These are phyloP conservation scores for Myrica gale DNA, from an alignment of 306 rosid species.

Conservation along the genomic window DNA sequence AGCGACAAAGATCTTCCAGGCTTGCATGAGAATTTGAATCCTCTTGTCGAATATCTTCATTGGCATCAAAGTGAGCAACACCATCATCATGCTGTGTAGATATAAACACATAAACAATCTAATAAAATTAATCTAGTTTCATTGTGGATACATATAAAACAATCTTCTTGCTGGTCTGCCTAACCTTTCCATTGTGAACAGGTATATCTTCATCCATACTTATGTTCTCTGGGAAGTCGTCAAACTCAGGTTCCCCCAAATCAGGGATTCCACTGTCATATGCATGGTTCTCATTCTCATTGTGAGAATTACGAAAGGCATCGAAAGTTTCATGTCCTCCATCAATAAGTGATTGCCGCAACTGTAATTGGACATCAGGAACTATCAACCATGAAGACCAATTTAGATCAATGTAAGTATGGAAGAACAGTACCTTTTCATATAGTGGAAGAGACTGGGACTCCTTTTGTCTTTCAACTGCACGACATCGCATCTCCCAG, in stretches of 20 bases:
- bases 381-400: constrained; percentile 9
- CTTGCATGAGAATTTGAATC: constrained; percentile 57
- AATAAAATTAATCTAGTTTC: constrained; percentile 1
- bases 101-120: constrained; percentile 29
- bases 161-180: constrained; percentile 29
- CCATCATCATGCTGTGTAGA: constrained; percentile 48
- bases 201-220: constrained; percentile 59
- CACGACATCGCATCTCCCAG: constrained; percentile 55
- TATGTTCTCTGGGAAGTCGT: constrained; percentile 42
- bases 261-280: constrained; percentile 41
- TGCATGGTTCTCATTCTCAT: constrained; percentile 51
- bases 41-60: constrained; percentile 47
- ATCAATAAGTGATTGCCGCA: constrained; percentile 61
- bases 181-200: constrained; percentile 50
- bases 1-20: constrained; percentile 90
- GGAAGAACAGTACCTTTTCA: constrained; percentile 55
- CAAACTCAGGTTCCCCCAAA: constrained; percentile 38
- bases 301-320: constrained; percentile 38
- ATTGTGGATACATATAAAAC: constrained; percentile 6
- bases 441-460: constrained; percentile 49
- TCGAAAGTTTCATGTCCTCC: constrained; percentile 49
- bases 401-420: background rate
- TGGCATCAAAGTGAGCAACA: constrained; percentile 38
- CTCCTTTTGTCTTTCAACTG: constrained; percentile 43
- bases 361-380: constrained; percentile 46